phyloP scores from a whole-genome alignment of 192 early-diverging fungal genomes.

The Backusella mclennaniae region DNA sequence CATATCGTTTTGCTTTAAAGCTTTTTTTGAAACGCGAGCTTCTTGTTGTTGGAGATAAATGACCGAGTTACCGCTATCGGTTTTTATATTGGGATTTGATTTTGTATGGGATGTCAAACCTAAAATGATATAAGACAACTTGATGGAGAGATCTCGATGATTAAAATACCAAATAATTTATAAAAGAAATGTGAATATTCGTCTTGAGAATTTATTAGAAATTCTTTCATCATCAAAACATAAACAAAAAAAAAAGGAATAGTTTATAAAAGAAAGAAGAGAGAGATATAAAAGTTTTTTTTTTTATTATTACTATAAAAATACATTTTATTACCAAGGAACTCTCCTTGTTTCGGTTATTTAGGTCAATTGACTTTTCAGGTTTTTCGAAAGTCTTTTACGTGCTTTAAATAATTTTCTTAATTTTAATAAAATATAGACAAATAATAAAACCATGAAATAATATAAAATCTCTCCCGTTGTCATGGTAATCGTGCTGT shows the following conservation, averaged over 20 bases:
- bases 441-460: not conserved
- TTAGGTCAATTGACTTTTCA: not conserved
- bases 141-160: too few relatives aligned
- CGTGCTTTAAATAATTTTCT: not conserved
- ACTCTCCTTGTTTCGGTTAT: conserved; percentile 4
- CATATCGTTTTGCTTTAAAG: not conserved
- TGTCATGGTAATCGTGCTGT: not conserved
- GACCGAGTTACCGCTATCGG: not conserved
- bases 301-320: not conserved
- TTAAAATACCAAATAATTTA: not conserved
- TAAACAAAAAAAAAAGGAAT: not conserved
- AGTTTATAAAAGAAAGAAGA: not conserved
- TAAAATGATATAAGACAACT: not conserved
- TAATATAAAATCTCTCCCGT: not conserved
- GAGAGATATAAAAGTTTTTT: not conserved
- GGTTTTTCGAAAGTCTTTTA: not conserved
- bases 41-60: not conserved
- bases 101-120: conserved; percentile 2
- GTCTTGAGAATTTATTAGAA: not conserved
- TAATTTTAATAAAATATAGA: not conserved
- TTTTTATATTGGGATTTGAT: not conserved
- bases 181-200: not conserved
- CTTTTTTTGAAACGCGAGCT: not conserved
- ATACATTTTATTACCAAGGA: not conserved
- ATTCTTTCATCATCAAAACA: not conserved